phyloP scores from a whole-genome alignment of 257 asterid species.

The Solanum arcanum region DNA sequence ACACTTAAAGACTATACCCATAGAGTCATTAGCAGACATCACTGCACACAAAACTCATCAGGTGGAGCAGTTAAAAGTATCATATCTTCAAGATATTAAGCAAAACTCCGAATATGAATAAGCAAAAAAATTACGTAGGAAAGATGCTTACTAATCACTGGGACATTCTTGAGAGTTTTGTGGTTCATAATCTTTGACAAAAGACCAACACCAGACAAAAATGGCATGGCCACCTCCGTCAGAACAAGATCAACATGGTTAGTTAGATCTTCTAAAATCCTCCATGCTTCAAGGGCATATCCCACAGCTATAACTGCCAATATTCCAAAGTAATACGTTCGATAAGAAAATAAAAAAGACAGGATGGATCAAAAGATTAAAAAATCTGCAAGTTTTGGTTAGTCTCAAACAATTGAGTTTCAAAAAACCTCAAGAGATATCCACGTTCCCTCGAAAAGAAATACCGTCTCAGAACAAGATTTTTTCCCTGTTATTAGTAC shows the following conservation, averaged over 20 bases:
- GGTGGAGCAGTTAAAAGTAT: slow-evolving; percentile 14
- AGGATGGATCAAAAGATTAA: not conserved
- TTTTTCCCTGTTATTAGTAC: not conserved
- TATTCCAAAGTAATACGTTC: not conserved
- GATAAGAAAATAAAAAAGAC: not conserved
- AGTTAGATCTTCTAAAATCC: slow-evolving; percentile 22
- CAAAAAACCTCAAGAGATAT: not conserved
- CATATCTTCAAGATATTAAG: not conserved
- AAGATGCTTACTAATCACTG: slow-evolving; percentile 32
- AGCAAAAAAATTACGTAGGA: not conserved
- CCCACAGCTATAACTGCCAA: slow-evolving; percentile 30
- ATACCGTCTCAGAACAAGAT: not conserved
- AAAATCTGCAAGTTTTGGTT: not conserved
- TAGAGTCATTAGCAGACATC: slow-evolving; percentile 25
- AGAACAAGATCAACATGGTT: slow-evolving; percentile 31
- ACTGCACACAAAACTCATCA: slow-evolving; percentile 20
- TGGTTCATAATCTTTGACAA: slow-evolving; percentile 34
- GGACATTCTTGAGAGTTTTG: slow-evolving; percentile 32
- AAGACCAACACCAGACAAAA: slow-evolving; percentile 31
- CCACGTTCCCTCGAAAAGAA: not conserved
- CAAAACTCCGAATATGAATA: not conserved
- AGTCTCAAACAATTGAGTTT: not conserved
- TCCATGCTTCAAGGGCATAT: slow-evolving; percentile 41
- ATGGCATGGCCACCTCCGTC: slow-evolving; percentile 36
- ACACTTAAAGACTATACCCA: slow-evolving; percentile 16